These are phyloP conservation scores for Aspergillus chevalieri DNA, from an alignment of 2,329 filamentous ascomycete genomes.

Conservation along the genomic window DNA sequence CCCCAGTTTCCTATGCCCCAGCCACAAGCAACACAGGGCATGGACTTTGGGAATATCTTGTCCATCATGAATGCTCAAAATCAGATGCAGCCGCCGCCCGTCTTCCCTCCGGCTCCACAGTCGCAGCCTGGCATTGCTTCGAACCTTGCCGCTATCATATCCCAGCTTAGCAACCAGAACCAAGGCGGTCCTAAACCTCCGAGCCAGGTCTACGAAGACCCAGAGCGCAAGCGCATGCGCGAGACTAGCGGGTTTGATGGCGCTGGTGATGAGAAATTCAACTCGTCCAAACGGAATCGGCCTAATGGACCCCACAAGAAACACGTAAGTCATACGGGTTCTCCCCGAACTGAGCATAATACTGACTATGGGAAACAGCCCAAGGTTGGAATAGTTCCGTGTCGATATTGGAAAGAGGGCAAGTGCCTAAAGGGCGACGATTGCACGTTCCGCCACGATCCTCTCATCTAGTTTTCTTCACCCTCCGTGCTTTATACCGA, in stretches of 20 bases:
- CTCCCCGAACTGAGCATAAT: not conserved
- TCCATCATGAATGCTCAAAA: constrained; percentile 33
- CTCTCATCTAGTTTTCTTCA: constrained; percentile 3
- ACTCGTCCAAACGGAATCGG: constrained; percentile 30
- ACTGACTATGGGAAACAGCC: constrained; percentile 23
- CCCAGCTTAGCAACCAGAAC: constrained; percentile 24
- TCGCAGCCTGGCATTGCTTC: constrained; percentile 25
- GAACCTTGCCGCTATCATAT: constrained; percentile 31
- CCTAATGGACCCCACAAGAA: constrained; percentile 30
- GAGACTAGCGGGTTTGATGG: constrained; percentile 29
- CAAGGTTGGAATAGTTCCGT: constrained; percentile 42
- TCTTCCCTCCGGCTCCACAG: constrained; percentile 19
- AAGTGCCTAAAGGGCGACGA: constrained; percentile 49
- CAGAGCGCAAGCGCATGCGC: constrained; percentile 36
- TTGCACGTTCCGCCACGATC: constrained; percentile 47
- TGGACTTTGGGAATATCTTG: constrained; percentile 36
- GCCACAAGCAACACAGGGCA: constrained; percentile 16
- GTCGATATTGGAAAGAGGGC: constrained; percentile 50
- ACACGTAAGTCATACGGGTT: constrained; percentile 25
- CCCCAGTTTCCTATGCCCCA: constrained; percentile 22
- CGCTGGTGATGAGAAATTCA: constrained; percentile 24
- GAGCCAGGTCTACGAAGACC: constrained; percentile 30
- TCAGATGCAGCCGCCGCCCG: constrained; percentile 28
- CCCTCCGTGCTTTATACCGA: constrained; percentile 3
- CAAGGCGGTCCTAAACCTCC: constrained; percentile 11